phyloP scores from a whole-genome alignment of 2,329 filamentous ascomycete species.

The Pseudogymnoascus verrucosus region DNA sequence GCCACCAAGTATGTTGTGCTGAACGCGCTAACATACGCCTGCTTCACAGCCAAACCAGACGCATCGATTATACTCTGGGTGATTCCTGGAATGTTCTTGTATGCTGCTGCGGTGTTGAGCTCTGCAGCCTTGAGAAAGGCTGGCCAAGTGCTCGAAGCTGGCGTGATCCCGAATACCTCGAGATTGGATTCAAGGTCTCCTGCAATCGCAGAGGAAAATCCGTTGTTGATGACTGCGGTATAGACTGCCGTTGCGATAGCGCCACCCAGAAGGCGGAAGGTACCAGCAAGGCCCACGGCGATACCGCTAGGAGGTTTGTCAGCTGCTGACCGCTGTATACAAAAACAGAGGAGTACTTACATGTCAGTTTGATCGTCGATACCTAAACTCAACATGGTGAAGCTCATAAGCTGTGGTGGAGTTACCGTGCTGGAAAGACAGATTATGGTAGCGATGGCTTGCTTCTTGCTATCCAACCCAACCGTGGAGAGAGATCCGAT shows the following conservation, averaged over 20 bases:
- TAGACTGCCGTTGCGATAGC: conserved; percentile 30
- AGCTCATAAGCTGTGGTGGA: conserved; percentile 28
- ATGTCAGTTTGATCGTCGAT: conserved; percentile 31
- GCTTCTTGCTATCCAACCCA: conserved; percentile 25
- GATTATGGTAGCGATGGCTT: conserved; percentile 30
- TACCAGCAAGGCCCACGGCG: no score
- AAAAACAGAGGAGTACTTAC: conserved; percentile 16
- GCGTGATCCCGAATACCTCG: conserved; percentile 11
- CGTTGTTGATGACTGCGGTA: conserved; percentile 28
- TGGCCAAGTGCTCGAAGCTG: conserved; percentile 16
- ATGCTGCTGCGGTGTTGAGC: conserved; percentile 25
- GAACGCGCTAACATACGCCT: conserved; percentile 29
- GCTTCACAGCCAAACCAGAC: conserved; percentile 26
- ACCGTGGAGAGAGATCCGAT: conserved; percentile 26
- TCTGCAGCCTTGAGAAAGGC: conserved; percentile 19
- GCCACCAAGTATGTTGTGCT: conserved; percentile 30
- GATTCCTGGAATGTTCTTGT: conserved; percentile 26
- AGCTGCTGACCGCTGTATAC: conserved; percentile 19
- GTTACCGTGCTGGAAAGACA: conserved; percentile 27
- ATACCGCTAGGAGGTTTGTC: no score
- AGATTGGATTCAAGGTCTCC: conserved; percentile 10
- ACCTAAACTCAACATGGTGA: conserved; percentile 30
- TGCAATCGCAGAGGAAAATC: conserved; percentile 22
- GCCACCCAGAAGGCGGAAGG: no score
- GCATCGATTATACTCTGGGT: conserved; percentile 23